Evolutionary conservation across 208 protist species (phyloP), one percentile per base, ranked within the genome.

Genomic region (Crithidia fasciculata): DNA sequence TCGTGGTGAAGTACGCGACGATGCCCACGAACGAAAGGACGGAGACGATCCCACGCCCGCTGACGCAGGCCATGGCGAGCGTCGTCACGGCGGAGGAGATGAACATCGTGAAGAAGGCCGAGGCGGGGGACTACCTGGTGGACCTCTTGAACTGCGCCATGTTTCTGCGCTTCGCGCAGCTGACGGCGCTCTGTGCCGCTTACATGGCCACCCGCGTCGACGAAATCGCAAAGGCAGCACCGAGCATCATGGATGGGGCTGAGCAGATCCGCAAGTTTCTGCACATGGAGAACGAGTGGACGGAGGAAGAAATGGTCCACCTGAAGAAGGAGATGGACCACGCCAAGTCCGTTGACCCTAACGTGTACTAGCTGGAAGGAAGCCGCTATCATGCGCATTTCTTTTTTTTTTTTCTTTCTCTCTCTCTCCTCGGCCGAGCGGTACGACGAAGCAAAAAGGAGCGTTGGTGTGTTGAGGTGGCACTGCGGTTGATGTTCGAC

Each of bases 261-360:
- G 81, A 84, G 67, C 40, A 76, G 12, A 72, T 95, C 9, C 83
- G 88, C 9, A 39, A 76, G 28, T 93, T 88, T 45, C 63, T 90
- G 37, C 79, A 83, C 37, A 81, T 92, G 62, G 81, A 86, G 65
- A 95, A 95, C 69, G 87, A 90, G 54, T 95, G 88, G 88, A 93
- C 81, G 15, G 64, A 59, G 54, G 88, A 92, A 64, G 90, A 93
- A 72, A 90, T 84, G 80, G 71, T 49, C 18, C 81, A 89, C 60
- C 80, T 95, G 43, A 37, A 62, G 43, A 57, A 76, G 56, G 90
- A 95, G 76, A 93, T 95, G 90, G 77, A 76, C 18, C 92, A 93
- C 65, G 87, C 84, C 8, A 87, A 91, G 72, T 54, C 80, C n/a
- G 65, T 87, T 16, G 83, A 90, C 65, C 83, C 81, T 0, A 69